A percentile compares a stretch with the other conserved stretches of the same genome.
These are phyloP conservation scores for Cordyceps militaris DNA, from an alignment of 2,329 filamentous ascomycete genomes.

Conservation along the genomic window DNA sequence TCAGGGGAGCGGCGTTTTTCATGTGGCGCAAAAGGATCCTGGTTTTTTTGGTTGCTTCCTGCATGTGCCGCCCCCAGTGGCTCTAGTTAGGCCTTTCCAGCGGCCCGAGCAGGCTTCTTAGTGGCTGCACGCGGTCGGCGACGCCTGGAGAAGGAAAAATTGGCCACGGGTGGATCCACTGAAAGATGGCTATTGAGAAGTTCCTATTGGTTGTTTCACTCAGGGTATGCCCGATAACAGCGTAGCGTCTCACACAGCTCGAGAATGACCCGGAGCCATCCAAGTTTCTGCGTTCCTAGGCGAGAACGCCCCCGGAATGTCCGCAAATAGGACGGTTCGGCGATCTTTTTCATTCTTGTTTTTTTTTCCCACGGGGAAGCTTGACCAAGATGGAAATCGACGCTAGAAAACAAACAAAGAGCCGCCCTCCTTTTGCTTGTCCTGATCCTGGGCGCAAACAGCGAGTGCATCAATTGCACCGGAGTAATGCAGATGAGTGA, in stretches of 20 bases:
- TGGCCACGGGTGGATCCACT: not conserved
- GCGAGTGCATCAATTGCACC: not conserved
- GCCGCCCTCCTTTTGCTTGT: not conserved
- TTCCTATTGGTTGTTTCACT: not conserved
- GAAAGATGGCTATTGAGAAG: not conserved
- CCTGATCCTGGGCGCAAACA: not conserved
- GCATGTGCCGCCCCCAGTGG: constrained; percentile 7
- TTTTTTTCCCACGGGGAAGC: not conserved
- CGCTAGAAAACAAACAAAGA: not conserved
- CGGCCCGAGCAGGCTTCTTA: not conserved
- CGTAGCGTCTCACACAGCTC: constrained; percentile 6
- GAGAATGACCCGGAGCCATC: constrained; percentile 13
- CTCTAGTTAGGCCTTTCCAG: constrained; percentile 1
- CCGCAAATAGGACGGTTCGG: not conserved
- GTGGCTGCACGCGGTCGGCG: not conserved
- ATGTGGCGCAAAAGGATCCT: not conserved
- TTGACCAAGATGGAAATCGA: not conserved
- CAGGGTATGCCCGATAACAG: not conserved
- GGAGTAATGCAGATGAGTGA: constrained; percentile 1
- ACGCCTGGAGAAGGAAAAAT: not conserved
- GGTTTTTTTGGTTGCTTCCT: constrained; percentile 6
- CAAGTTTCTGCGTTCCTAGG: not conserved
- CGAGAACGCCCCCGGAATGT: not conserved
- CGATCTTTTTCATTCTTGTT: not conserved
- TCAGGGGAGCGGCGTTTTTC: constrained; percentile 11